A percentile compares a stretch with the other conserved stretches of the same genome.
Conservation (phyloP, 2,329 filamentous ascomycete species). For the Colletotrichum sp. region DNA sequence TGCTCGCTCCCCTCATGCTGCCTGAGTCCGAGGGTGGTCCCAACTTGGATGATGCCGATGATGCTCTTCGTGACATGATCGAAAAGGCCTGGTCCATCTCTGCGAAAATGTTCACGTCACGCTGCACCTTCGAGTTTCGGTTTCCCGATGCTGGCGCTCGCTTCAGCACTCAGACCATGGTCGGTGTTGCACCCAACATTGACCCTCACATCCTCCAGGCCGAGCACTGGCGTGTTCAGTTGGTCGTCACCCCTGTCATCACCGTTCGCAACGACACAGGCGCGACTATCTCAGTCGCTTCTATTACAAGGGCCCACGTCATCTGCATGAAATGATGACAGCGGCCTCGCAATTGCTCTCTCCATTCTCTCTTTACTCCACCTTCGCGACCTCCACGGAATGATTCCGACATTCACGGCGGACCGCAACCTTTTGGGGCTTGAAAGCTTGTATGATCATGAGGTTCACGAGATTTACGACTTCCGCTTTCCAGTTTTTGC, state of each 20-base stretch:
- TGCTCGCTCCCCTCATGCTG: slow-evolving; percentile 45
- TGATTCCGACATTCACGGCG: background rate
- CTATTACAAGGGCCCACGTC: slow-evolving; percentile 51
- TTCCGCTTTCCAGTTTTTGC: background rate
- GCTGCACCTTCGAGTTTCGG: slow-evolving; percentile 49
- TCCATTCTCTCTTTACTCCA: background rate
- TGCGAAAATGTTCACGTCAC: slow-evolving; percentile 49
- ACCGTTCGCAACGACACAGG: slow-evolving; percentile 59
- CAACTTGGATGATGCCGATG: slow-evolving; percentile 39
- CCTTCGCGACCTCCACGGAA: background rate
- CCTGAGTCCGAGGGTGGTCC: slow-evolving; percentile 25
- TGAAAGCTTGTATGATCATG: background rate
- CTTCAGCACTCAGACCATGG: slow-evolving; percentile 55
- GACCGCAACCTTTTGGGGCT: background rate
- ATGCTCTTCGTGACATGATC: slow-evolving; percentile 47
- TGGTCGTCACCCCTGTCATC: slow-evolving; percentile 60
- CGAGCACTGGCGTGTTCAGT: slow-evolving; percentile 56
- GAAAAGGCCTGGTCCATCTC: slow-evolving; percentile 50
- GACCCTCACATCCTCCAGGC: slow-evolving; percentile 51
- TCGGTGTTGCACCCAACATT: slow-evolving; percentile 46
- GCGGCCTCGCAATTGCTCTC: background rate
- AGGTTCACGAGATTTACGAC: background rate
- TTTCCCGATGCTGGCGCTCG: slow-evolving; percentile 57
- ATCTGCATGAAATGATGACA: slow-evolving; percentile 44
- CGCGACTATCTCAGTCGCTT: slow-evolving; percentile 47